Percentiles rank a stretch among this genome's conserved stretches.
Conservation (phyloP, 805 yeast species). For the Dipodascopsis uninucleata region DNA sequence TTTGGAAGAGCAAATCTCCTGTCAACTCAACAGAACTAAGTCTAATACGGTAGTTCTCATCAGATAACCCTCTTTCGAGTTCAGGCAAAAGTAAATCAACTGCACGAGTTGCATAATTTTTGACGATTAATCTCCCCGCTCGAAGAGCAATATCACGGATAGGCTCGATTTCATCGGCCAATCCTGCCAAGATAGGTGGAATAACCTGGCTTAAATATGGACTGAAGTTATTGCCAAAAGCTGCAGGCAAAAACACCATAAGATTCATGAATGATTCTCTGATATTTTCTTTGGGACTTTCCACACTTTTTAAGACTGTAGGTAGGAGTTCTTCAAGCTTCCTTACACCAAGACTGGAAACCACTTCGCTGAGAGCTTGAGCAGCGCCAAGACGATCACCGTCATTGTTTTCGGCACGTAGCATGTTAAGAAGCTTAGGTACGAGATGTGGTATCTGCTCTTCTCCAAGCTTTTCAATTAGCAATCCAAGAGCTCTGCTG, state of each 20-base stretch:
- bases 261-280: slow-evolving; percentile 93
- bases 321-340: slow-evolving; percentile 90
- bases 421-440: slow-evolving; percentile 68
- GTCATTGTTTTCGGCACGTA: slow-evolving; percentile 70
- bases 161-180: slow-evolving; percentile 84
- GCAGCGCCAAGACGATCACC: slow-evolving; percentile 97
- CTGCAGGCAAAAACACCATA: slow-evolving; percentile 83
- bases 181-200: slow-evolving; percentile 86
- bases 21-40: slow-evolving; percentile 90
- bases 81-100: slow-evolving; percentile 92
- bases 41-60: slow-evolving; percentile 78
- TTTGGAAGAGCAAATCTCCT: slow-evolving; percentile 90
- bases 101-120: slow-evolving; percentile 86
- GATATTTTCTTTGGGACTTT: slow-evolving; percentile 60
- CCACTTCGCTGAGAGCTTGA: slow-evolving; percentile 91
- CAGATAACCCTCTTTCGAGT: slow-evolving; percentile 83
- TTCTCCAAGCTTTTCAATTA: slow-evolving; percentile 95
- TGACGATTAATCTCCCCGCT: slow-evolving; percentile 88
- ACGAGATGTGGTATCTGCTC: slow-evolving; percentile 90
- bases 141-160: slow-evolving; percentile 85
- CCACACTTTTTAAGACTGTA: slow-evolving; percentile 65
- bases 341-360: slow-evolving; percentile 82
- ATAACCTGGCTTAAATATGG: slow-evolving; percentile 82
- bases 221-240: slow-evolving; percentile 87
- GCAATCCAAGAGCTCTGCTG: slow-evolving; percentile 91